phyloP scores from a whole-genome alignment of 2,329 filamentous ascomycete genomes.

The Sporothrix schenckii region DNA sequence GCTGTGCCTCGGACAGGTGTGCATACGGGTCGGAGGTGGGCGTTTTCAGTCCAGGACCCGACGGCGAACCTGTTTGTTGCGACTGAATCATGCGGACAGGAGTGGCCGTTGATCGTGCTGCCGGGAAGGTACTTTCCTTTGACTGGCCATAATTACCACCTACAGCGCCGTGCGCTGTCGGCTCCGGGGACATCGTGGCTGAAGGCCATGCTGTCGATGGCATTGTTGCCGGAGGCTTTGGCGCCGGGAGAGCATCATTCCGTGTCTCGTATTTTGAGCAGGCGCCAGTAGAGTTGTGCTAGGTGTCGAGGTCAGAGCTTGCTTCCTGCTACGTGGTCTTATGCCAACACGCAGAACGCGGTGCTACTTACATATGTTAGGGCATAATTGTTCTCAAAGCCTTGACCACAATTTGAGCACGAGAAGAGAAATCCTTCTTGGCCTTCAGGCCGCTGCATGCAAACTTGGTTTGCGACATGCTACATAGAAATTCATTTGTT shows the following conservation, averaged over 20 bases:
- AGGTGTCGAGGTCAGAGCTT: neutral
- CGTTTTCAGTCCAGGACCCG: neutral
- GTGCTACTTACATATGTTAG: constrained; percentile 47
- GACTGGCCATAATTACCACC: too few relatives aligned
- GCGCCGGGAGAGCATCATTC: neutral
- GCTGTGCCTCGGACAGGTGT: constrained; percentile 46
- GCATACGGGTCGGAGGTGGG: constrained; percentile 48
- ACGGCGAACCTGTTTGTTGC: neutral
- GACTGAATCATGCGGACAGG: neutral
- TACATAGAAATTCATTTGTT: neutral
- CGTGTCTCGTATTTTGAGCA: neutral
- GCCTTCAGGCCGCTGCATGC: constrained; percentile 35
- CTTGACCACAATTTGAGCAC: constrained; percentile 52
- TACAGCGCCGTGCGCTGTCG: neutral
- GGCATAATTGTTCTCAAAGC: constrained; percentile 49
- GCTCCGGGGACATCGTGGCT: neutral
- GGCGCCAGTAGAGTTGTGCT: constrained; percentile 5
- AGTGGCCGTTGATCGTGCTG: neutral
- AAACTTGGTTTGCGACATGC: constrained; percentile 26
- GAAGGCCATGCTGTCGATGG: neutral
- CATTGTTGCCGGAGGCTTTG: neutral
- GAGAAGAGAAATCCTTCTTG: constrained; percentile 43
- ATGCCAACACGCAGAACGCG: too few relatives aligned
- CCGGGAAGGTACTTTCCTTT: neutral
- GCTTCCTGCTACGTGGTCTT: neutral